Percentiles rank a stretch among this genome's conserved stretches.
Conservation (phyloP, 331 rosid species). For the Arachis monticola region DNA sequence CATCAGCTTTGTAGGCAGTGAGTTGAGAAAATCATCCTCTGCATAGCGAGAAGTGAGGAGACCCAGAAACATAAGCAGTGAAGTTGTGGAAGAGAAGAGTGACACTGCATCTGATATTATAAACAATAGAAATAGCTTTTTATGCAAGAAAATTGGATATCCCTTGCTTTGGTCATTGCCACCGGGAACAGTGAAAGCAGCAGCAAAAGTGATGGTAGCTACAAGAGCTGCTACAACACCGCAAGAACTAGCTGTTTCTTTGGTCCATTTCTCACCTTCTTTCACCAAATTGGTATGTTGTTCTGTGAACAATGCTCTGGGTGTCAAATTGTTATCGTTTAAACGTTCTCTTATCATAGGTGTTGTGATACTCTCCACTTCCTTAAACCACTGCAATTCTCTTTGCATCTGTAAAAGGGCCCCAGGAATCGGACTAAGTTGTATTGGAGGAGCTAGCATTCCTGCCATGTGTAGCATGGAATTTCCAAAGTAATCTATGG, state of each 20-base stretch:
- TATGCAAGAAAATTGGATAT: neutral
- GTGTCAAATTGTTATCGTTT: neutral
- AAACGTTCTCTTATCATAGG: neutral
- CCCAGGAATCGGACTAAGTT: neutral
- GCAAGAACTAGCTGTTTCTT: constrained; percentile 29
- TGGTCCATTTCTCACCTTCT: too few species aligned
- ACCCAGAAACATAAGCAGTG: too few species aligned
- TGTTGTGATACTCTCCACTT: constrained; percentile 2
- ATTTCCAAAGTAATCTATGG: fast-evolving
- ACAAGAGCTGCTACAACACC: constrained; percentile 17
- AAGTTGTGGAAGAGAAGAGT: too few species aligned
- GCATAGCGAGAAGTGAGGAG: too few species aligned
- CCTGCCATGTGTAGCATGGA: constrained; percentile 3
- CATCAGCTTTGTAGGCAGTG: constrained; percentile 32
- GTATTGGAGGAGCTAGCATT: neutral
- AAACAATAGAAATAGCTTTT: neutral
- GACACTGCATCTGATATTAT: too few species aligned
- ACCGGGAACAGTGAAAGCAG: constrained; percentile 32
- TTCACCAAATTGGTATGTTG: constrained; percentile 11
- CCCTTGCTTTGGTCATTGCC: constrained; percentile 6
- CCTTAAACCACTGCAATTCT: constrained; percentile 7
- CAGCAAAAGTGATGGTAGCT: constrained; percentile 29
- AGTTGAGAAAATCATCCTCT: neutral
- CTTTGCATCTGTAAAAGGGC: neutral
- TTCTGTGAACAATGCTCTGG: neutral